Base-by-base conservation (phyloP, 495 filamentous ascomycete species). In the Annulohypoxylon moriforme region DNA sequence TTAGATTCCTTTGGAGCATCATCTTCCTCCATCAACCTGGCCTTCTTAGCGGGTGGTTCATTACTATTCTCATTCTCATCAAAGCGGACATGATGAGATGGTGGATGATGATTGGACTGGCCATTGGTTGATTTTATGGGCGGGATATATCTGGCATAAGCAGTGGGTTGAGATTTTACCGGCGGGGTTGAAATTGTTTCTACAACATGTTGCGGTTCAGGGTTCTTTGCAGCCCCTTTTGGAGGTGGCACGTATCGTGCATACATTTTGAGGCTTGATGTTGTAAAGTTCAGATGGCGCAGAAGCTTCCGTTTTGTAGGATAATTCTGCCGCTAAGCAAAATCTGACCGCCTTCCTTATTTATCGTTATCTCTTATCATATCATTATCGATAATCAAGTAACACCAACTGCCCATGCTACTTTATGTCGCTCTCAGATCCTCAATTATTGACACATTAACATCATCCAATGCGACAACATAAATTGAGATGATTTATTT, bases 121-220 rank as follows among this genome's bases (percentile, higher is more conserved):
- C 40, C 16, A 7, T 78, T 74, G 25, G 18, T 66, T 14, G 68
- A 49, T 9, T 74, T 74, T 0, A 67, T 63, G 40, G 76, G 75
- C 18, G 78, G 81, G 1, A 82, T 80, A 64, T 83, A 82, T 77
- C 83, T 82, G 2, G 81, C 78, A 60, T 85, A 85, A 13, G 77
- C 68, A 18, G 64, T 77, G 59, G 49, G 73, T 66, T 74, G 72
- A n/a, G 58, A 67, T 16, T 68, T 71, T 6, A 24, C 29, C 4
- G 71, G 57, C 0, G 69, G 31, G 11, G 63, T 63, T 6, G 65
- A 58, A 27, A 53, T 24, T 24, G 52, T 6, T 47, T 70, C 33
- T 40, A 42, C 38, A 1, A 11, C 14, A 9, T 24, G 27, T 5
- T 49, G 44, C 3, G 13, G 29, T 42, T 61, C 47, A n/a, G 64